Base-by-base conservation (phyloP, 805 yeast species). In the Ogataea pini region DNA sequence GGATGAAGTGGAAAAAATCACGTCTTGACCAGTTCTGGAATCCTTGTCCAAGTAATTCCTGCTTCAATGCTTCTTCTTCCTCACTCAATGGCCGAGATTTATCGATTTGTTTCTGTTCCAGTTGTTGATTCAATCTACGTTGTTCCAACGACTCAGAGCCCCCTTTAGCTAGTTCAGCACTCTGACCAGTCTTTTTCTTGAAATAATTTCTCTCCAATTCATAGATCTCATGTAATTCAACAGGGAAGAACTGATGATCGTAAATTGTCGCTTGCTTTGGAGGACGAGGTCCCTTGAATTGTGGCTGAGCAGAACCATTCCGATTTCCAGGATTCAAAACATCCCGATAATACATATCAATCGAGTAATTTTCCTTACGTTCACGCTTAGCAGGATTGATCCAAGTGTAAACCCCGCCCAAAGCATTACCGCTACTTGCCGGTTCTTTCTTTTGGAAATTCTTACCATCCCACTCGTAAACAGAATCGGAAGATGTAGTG, bases 211-310 rank as follows among this genome's bases (percentile, higher is more conserved):
- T 83, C 63, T 94, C 98, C 66, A 84, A 77, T 49, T 89, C 96
- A 61, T 86, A 82, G 34, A 94, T 64, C 47, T 86, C 89, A 54
- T 79, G 74, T 39, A 94, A 70, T 61, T 86, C 78, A n/a, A 83
- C 76, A 1, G 96, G 89, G 65, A 78, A 88, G 59, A 94, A 89
- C 67, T 94, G 99, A 68, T 91, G 97, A 62, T 94, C 96, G 62
- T 86, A 88, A 33, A 89, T 73, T 49, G 82, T 83, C 51, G 87
- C 72, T 58, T 89, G 94, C 61, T 85, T 89, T 31, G 98, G 97
- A 37, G 95, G 88, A 52, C 78, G 80, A 14, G 96, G 94, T 1
- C 85, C 86, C 8, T 78, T 73, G 37, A 75, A 72, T 44, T 72
- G 71, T 45, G 72, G 63, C 28, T 46, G 55, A 7, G 49, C 36